A percentile compares a stretch with the other conserved stretches of the same genome.
Evolutionary conservation across 768 basidiomycete genomes (phyloP).

Genomic region (Boletales sp.): DNA sequence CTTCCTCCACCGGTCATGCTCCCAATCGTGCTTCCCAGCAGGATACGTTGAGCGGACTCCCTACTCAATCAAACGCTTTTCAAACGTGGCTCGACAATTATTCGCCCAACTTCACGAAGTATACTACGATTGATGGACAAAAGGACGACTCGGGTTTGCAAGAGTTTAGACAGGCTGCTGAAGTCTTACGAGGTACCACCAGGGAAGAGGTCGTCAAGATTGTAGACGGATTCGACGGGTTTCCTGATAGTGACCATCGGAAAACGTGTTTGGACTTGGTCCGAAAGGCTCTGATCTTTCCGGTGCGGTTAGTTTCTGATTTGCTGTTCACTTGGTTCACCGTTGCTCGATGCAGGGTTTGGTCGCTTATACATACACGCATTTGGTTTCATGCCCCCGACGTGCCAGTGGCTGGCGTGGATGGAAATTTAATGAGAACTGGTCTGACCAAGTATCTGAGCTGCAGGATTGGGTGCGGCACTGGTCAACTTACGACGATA

Average conservation of each 20-base stretch:
- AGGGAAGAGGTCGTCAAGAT: constrained; percentile 14
- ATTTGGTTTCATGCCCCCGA: constrained; percentile 16
- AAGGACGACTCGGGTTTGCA: not conserved
- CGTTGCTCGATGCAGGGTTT: constrained; percentile 13
- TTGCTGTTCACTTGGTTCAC: constrained; percentile 7
- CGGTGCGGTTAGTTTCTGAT: constrained; percentile 11
- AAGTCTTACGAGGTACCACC: constrained; percentile 10
- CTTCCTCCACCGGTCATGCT: not conserved
- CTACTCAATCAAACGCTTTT: constrained; percentile 11
- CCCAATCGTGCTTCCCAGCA: not conserved
- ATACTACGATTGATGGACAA: constrained; percentile 21
- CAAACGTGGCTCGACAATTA: constrained; percentile 9
- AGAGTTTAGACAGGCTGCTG: constrained; percentile 2
- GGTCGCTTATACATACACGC: constrained; percentile 29
- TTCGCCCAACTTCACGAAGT: not conserved
- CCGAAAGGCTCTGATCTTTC: constrained; percentile 18
- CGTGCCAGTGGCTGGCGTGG: constrained; percentile 11
- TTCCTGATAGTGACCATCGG: constrained; percentile 1
- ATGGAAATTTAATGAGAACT: constrained; percentile 8
- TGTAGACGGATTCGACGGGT: constrained; percentile 16
- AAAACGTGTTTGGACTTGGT: constrained; percentile 14
- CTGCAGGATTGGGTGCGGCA: constrained; percentile 7
- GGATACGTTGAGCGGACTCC: not conserved
- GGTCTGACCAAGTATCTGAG: constrained; percentile 3
- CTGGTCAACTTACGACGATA: constrained; percentile 5